Conservation (phyloP, 1,284 basidiomycete species). For the Gomphus bonarii region DNA sequence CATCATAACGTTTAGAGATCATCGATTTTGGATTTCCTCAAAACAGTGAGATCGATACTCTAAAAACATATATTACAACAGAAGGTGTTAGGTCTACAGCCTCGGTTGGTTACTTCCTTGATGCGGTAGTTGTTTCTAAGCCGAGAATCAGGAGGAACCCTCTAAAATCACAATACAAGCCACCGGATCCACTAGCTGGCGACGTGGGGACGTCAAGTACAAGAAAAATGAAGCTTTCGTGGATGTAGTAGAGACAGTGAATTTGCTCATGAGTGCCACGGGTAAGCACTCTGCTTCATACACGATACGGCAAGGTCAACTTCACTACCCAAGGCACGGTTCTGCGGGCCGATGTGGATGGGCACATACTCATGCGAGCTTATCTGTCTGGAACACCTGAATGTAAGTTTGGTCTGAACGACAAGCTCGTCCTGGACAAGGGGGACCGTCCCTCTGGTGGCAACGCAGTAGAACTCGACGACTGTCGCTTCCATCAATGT, state of each 20-base stretch:
- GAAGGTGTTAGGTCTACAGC: conserved; percentile 87
- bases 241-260: conserved; percentile 94
- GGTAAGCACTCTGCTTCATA: conserved; percentile 36
- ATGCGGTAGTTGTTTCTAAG: conserved; percentile 9
- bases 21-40: conserved; percentile 99
- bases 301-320: neutral
- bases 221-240: conserved; percentile 98
- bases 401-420: conserved; percentile 97
- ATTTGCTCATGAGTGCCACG: conserved; percentile 93
- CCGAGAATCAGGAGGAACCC: conserved; percentile 70
- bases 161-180: conserved; percentile 95
- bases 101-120: conserved; percentile 20
- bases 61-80: conserved; percentile 97
- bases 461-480: conserved; percentile 89
- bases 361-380: conserved; percentile 96
- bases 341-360: conserved; percentile 95
- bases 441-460: conserved; percentile 50
- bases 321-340: conserved; percentile 53
- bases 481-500: conserved; percentile 98
- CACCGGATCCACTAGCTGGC: conserved; percentile 90
- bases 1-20: conserved; percentile 55
- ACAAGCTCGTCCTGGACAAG: conserved; percentile 95
- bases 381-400: conserved; percentile 94
- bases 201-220: conserved; percentile 90
- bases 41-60: conserved; percentile 94